Evolutionary conservation across 2,329 filamentous ascomycete species (phyloP), one percentile per base, ranked within the genome.

Genomic region (Sclerotinia glacialis): DNA sequence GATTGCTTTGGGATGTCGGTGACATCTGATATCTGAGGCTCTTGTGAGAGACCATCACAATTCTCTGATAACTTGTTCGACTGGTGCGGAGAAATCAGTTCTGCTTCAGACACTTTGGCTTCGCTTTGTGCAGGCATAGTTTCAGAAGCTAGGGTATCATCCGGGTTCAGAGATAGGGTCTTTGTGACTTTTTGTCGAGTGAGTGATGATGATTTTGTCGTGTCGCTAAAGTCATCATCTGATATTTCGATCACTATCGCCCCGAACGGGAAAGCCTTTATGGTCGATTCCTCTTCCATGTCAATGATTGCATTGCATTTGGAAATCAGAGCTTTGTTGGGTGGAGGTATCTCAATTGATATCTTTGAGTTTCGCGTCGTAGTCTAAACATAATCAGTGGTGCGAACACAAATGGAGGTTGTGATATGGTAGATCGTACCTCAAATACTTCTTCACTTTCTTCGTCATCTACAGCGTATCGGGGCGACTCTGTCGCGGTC

Each of bases 241-340:
- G 16, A 37, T 37, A 23, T 9, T 26, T 60, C 31, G 14, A 40
- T 26, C 23, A 49, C 28, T 18, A 31, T 49, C 44, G 26, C 26
- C 21, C 14, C n/a, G n/a, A 47, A 31, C 28, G 26, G 58, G 26
- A 16, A 49, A 18, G 49, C 28, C 28, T 49, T 31, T 49, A 49
- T 49, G 5, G 44, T 40, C 18, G 44, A 49, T 49, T 60, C 58
- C 14, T 49, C 58, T 60, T 60, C 44, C 58, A 60, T 60, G n/a
- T 60, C 49, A 28, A 60, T 37, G n/a, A 49, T 23, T 14, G 23
- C 21, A 49, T 49, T 31, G 14, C 21, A 12, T 47, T 49, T 26
- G 14, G 31, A 21, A 60, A 14, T 7, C 34, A 18, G 12, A 16
- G 14, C 18, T 47, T 26, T 49, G 31, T 12, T 37, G 9, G 44